Evolutionary conservation across 768 basidiomycete genomes (phyloP).

Genomic region (Saitozyma podzolica): DNA sequence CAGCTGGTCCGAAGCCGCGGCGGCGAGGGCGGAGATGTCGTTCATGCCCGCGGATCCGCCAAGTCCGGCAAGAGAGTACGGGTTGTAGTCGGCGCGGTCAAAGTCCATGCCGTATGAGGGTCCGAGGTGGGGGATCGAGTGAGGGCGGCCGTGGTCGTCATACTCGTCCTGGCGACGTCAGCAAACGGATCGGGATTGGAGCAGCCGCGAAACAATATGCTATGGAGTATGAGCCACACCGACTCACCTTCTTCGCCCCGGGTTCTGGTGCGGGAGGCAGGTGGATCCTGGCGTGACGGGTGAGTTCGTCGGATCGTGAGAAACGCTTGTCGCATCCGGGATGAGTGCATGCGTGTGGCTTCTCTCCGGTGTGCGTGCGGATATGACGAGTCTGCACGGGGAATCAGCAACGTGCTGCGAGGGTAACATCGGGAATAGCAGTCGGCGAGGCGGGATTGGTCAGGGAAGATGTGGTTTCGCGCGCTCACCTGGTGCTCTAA

Average conservation of each 20-base stretch:
- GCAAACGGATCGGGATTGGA: neutral
- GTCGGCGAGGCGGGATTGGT: neutral
- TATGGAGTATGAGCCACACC: neutral
- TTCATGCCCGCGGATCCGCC: slow-evolving; percentile 48
- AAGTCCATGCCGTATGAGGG: slow-evolving; percentile 48
- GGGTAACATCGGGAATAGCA: neutral
- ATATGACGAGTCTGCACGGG: slow-evolving; percentile 84
- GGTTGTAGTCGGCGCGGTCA: slow-evolving; percentile 37
- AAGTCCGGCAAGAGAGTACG: slow-evolving; percentile 34
- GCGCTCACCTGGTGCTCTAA: slow-evolving; percentile 86
- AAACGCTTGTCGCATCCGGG: slow-evolving; percentile 98
- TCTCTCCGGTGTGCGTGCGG: slow-evolving; percentile 97
- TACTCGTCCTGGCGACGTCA: slow-evolving; percentile 23
- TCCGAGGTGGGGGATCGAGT: slow-evolving; percentile 34
- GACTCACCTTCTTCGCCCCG: slow-evolving; percentile 58
- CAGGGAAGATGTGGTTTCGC: neutral
- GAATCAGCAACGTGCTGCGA: neutral
- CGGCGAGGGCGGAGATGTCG: slow-evolving; percentile 56
- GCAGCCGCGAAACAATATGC: neutral
- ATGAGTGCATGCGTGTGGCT: slow-evolving; percentile 88
- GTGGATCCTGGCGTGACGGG: slow-evolving; percentile 92
- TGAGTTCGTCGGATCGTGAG: slow-evolving; percentile 96
- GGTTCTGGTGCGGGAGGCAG: slow-evolving; percentile 67
- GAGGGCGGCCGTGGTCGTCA: slow-evolving; percentile 31
- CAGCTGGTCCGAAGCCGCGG: slow-evolving; percentile 79